Base-by-base conservation (phyloP, 352 stramenopile genomes). In the Globisporangium perplexum region DNA sequence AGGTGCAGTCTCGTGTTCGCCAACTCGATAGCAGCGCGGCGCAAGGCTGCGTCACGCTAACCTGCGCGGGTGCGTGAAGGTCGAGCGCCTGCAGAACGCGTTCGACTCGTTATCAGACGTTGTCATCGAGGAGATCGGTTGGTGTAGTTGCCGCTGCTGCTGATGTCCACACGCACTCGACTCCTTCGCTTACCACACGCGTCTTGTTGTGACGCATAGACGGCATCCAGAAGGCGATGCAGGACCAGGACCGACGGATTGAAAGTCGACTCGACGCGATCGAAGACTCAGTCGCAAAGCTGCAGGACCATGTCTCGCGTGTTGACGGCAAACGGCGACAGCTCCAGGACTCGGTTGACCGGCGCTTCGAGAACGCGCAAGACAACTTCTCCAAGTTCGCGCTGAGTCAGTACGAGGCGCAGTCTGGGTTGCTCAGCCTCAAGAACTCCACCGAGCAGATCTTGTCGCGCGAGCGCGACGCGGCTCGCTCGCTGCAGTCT, bases 41-140 rank as follows among this genome's bases (percentile, higher is more conserved):
- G 17, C 7, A 7, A 3, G 42, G 8, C 17, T 0, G 7, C 18
- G 20, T 4, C 42, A 30, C 4, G 17, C 42, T 23, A 22, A 7
- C 0, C 15, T 30, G 42, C 8, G 42, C 7, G n/a, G 4, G 22
- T 11, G 17, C 36, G 5, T 41, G 7, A 36, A 86, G 75, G 68
- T 87, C 4, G 57, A 65, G 11, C 66, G 67, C 35, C 55, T 86
- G 2, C 65, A 83, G 24, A 59, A 83, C 2, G 72, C 77, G 1
- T 88, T 88, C 55, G 65, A 71, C 14, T 83, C 73, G 20, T 51
- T 85, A 6, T 85, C 72, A 2, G 75, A 86, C 24, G 75, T 81
- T 1, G 71, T 77, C 49, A 82, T 73, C 2, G 74, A 69, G 50
- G 73, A 82, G 53, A 59, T 77, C 11, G 71, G 71, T 81, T 44